Base-by-base conservation (phyloP, 495 filamentous ascomycete genomes). In the Trichoderma gamsii region DNA sequence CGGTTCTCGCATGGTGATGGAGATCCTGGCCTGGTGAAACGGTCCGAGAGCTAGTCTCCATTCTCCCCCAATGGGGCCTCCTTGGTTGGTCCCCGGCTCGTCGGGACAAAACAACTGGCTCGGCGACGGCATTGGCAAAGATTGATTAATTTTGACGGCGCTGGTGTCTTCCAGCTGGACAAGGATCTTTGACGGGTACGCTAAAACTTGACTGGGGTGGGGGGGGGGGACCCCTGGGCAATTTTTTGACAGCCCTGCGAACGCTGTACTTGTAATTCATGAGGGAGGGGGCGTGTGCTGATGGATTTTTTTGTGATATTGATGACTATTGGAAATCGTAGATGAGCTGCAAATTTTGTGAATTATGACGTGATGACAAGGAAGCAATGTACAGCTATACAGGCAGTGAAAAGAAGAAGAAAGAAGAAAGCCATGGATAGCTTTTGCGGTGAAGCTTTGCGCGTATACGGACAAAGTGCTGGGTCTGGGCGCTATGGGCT, bases 91-190 rank as follows among this genome's bases (percentile, higher is more conserved):
- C 12, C 18, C 27, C 56, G 56, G 56, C 16, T 18, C 56, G 23
- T 61, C 56, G 56, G 56, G 56, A 12, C 11, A 61, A 61, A 61
- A 61, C 56, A 12, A 61, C 25, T 32, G 56, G 56, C 51, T 56
- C 15, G 16, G 1, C 51, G 51, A 23, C 21, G 16, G 16, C n/a
- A n/a, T 52, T 52, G 49, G n/a, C n/a, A 21, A 21, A 21, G 9
- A 21, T 21, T 52, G 18, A 23, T n/a, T 9, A 18, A 21, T 52
- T 52, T n/a, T 7, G 6, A n/a, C 49, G 49, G 49, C 49, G 21
- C 21, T 52, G 49, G 49, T 23, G 9, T 15, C 25, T 61, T 61
- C 56, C 56, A 61, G 56, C 56, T 61, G 56, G 56, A 61, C 56
- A 61, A 25, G 56, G 56, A 61, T 61, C 18, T 29, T 21, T 15